Base-by-base conservation (phyloP, 257 asterid species). In the Solanum virginianum region DNA sequence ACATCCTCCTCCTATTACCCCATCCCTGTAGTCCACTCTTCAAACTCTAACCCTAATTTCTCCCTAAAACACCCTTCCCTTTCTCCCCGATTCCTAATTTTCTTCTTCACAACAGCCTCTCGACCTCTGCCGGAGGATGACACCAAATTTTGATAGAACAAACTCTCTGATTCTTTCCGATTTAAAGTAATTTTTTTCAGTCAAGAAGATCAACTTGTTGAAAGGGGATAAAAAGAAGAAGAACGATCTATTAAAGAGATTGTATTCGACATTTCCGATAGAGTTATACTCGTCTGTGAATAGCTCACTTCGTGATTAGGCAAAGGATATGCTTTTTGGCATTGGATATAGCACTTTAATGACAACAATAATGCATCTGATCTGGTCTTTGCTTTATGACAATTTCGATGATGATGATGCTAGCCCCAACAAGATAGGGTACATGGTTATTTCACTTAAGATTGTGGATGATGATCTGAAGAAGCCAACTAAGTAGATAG, bases 301-400 rank as follows among this genome's bases (percentile, higher is more conserved):
- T 74, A 90, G 92, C 88, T 93, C 98, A 53, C 86, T 93, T 59
- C 92, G 91, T 87, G 94, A 93, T 51, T 91, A 94, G 20, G 87
- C 95, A 57, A 91, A 89, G 85, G 98, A 93, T 70, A 86, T 93
- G 91, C 90, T 94, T 20, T 93, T 94, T 59, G 96, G 97, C 18
- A 94, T 91, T 29, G 97, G 95, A 2, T 93, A 97, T 72, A 97
- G 98, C 12, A 95, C 92, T 22, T 90, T 94, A 39, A 91, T 97
- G 4, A 97, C 92, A 1, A 95, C 94, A 2, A 86, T 90, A 7
- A 87, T 94, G 92, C 93, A 92, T 87, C 86, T 92, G 71, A 29
- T 93, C 72, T 93, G 97, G 97, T 91, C 92, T 51, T 86, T 94
- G 55, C 91, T 86, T 85, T 85, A 92, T 20, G 53, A 39, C 10